Percentiles rank a stretch among this genome's conserved stretches.
phyloP scores from a whole-genome alignment of 352 stramenopile genomes.

The Phytophthora pini region DNA sequence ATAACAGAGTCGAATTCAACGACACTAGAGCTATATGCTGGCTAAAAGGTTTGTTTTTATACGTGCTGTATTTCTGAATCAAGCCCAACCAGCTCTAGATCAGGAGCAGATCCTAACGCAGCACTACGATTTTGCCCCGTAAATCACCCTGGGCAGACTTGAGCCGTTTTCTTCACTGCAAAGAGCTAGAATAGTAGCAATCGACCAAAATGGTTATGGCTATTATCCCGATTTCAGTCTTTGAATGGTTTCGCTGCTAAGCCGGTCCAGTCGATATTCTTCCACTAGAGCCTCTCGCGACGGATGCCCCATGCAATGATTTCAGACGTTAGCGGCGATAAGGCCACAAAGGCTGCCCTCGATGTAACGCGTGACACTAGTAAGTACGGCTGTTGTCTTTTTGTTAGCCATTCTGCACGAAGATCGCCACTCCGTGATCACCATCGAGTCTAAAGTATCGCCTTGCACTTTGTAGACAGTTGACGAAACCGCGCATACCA shows the following conservation, averaged over 20 bases:
- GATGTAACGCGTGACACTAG: not conserved
- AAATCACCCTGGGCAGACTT: too few relatives aligned
- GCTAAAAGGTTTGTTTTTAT: too few relatives aligned
- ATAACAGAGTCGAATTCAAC: too few relatives aligned
- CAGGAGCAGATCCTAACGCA: too few relatives aligned
- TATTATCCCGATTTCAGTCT: not conserved
- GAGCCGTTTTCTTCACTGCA: too few relatives aligned
- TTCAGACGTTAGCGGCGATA: not conserved
- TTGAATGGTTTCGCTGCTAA: not conserved
- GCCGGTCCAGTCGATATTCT: not conserved
- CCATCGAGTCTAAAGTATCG: not conserved
- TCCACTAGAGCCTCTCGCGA: not conserved
- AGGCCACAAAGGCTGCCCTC: not conserved
- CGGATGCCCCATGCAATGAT: not conserved
- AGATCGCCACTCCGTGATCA: not conserved
- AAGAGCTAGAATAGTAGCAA: too few relatives aligned
- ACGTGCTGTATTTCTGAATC: too few relatives aligned
- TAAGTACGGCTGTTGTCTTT: not conserved
- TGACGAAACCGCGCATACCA: not conserved
- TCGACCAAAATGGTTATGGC: too few relatives aligned
- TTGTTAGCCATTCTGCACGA: not conserved
- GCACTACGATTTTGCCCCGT: too few relatives aligned
- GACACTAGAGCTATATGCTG: too few relatives aligned
- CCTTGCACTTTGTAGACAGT: not conserved
- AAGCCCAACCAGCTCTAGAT: too few relatives aligned